phyloP scores from a whole-genome alignment of 2,329 filamentous ascomycete genomes.

The Venturiaceae sp. region DNA sequence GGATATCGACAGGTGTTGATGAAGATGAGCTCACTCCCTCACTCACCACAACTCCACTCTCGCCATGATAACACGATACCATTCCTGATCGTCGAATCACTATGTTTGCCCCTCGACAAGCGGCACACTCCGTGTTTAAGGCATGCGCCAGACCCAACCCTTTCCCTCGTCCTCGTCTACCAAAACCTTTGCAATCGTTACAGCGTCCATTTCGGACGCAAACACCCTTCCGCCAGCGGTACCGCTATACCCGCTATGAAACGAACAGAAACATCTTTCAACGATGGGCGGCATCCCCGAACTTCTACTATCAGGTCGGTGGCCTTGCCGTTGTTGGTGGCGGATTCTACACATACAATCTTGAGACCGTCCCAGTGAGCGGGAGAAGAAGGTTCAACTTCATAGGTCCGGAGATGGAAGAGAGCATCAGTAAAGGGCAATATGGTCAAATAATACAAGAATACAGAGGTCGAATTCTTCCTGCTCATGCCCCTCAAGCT shows the following conservation, averaged over 20 bases:
- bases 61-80: neutral
- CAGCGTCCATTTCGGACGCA: neutral
- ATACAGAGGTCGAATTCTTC: neutral
- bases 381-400: conserved; percentile 67
- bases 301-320: conserved; percentile 36
- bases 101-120: neutral
- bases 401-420: conserved; percentile 46
- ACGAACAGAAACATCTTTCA: neutral
- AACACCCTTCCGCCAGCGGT: neutral
- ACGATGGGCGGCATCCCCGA: conserved; percentile 31
- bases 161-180: neutral
- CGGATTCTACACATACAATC: conserved; percentile 57
- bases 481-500: neutral
- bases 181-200: neutral
- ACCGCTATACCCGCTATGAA: conserved; percentile 1
- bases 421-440: conserved; percentile 29
- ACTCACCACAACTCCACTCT: neutral
- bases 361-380: conserved; percentile 56
- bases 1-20: neutral
- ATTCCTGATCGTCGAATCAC: neutral
- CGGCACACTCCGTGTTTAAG: neutral
- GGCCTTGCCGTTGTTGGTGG: conserved; percentile 31
- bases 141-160: neutral
- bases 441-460: conserved; percentile 1
- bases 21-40: neutral